Base-by-base conservation (phyloP, 164 flowering plant genomes). In the Echeveria elegans region DNA sequence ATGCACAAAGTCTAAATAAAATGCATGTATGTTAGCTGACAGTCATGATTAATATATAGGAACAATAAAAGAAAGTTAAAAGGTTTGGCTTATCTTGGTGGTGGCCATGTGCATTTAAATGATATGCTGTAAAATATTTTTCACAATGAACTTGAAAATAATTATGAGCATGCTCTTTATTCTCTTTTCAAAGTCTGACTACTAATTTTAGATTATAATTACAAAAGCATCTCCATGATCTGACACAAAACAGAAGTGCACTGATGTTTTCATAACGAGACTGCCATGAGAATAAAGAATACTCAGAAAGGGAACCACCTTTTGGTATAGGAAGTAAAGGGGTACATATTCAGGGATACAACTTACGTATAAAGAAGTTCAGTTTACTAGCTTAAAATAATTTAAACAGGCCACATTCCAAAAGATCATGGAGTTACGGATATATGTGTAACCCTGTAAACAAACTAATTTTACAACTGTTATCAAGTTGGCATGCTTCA, bases 1-100 rank as follows among this genome's bases (percentile, higher is more conserved):
- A 85, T 72, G 97, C 97, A 74, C 75, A 77, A 72, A 94, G 76
- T 70, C 97, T 92, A 74, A 60, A n/a, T 60, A 59, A 59, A 65
- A 56, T 40, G 0, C 29, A 24, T 24, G 24, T 53, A 26, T 4
- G 30, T 63, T 63, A 63, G 38, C 6, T 14, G 45, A 63, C 24
- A 32, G 45, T 34, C 29, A n/a, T n/a, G n/a, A n/a, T n/a, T 24
- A 50, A 21, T 2, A 12, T 0, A 29, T 12, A 26, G 7, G 32
- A 56, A 18, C 14, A 32, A 56, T n/a, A 10, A 19, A 21, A 23
- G 29, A 53, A 5, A 5, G 11, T 23, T n/a, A n/a, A 53, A 53
- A 2, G 24, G 30, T 53, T 7, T 6, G 59, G 30, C 26, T 53
- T 30, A 21, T 23, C 7, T 1, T 12, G 23, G 59, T 53, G 30